phyloP scores from a whole-genome alignment of 129 eudicot species.

The Tagetes patula region DNA sequence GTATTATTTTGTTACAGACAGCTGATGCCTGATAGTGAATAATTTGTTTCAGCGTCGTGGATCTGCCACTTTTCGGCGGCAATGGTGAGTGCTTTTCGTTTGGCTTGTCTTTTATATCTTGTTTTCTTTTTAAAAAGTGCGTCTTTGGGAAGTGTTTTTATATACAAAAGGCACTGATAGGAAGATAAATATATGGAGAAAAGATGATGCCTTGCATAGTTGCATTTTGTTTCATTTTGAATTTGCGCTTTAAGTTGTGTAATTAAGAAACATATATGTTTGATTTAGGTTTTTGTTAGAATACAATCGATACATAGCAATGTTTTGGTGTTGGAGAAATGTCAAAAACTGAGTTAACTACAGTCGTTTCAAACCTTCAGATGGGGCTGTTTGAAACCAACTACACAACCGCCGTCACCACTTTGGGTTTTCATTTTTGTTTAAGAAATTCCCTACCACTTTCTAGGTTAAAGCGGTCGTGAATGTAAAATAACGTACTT shows the following conservation, averaged over 20 bases:
- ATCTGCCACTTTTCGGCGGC: constrained; percentile 5
- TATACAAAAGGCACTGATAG: not conserved
- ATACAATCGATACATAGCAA: not conserved
- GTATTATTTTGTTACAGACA: not conserved
- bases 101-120: not conserved
- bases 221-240: not conserved
- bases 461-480: constrained; percentile 13
- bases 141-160: not conserved
- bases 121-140: not conserved
- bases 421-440: constrained; percentile 17
- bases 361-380: constrained; percentile 18
- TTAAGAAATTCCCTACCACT: constrained; percentile 5
- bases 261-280: not conserved
- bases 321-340: constrained; percentile 22
- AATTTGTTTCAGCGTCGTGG: not conserved
- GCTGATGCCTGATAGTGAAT: not conserved
- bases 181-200: constrained; percentile 2
- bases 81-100: constrained; percentile 22
- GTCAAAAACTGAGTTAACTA: constrained; percentile 12
- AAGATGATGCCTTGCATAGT: not conserved
- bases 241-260: constrained; percentile 12
- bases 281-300: constrained; percentile 23
- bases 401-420: constrained; percentile 6
- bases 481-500: not conserved
- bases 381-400: not conserved